A percentile compares a stretch with the other conserved stretches of the same genome.
Conservation (phyloP, 306 rosid genomes). For the Cercis canadensis region DNA sequence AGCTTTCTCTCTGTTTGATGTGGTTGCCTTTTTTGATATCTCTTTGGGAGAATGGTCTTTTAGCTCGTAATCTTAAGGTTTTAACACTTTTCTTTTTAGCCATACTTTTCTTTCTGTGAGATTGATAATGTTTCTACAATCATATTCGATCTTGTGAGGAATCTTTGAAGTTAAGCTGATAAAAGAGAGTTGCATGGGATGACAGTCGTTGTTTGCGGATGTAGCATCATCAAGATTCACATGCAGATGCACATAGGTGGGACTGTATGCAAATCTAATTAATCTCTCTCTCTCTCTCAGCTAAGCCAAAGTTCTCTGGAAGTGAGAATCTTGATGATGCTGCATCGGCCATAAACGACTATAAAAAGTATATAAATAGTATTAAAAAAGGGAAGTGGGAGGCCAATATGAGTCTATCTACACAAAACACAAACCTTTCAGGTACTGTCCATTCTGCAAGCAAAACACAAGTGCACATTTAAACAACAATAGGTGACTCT, state of each 20-base stretch:
- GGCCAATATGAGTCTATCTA: neutral
- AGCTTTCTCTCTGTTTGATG: conserved; percentile 22
- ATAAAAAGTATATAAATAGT: conserved; percentile 25
- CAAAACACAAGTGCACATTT: neutral
- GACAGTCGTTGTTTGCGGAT: conserved; percentile 87
- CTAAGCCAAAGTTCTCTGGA: conserved; percentile 34
- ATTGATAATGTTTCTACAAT: neutral
- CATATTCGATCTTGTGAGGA: no score
- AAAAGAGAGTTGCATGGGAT: conserved; percentile 36
- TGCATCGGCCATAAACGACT: conserved; percentile 94
- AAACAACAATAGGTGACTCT: conserved; percentile 36
- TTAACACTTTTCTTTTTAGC: no score
- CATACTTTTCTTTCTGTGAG: conserved; percentile 12
- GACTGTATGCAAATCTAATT: conserved; percentile 18
- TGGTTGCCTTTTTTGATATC: conserved; percentile 16
- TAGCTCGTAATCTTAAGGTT: conserved; percentile 9
- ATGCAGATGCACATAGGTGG: conserved; percentile 48
- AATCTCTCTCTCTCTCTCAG: conserved; percentile 7
- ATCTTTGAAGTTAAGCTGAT: no score
- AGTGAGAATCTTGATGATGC: conserved; percentile 99
- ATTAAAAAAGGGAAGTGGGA: neutral
- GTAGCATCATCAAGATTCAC: conserved; percentile 99
- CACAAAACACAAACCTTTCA: conserved; percentile 27
- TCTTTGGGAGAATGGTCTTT: conserved; percentile 13
- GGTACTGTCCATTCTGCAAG: conserved; percentile 28